phyloP scores from a whole-genome alignment of 345 rosid genomes.

The Bruguiera parviflora region DNA sequence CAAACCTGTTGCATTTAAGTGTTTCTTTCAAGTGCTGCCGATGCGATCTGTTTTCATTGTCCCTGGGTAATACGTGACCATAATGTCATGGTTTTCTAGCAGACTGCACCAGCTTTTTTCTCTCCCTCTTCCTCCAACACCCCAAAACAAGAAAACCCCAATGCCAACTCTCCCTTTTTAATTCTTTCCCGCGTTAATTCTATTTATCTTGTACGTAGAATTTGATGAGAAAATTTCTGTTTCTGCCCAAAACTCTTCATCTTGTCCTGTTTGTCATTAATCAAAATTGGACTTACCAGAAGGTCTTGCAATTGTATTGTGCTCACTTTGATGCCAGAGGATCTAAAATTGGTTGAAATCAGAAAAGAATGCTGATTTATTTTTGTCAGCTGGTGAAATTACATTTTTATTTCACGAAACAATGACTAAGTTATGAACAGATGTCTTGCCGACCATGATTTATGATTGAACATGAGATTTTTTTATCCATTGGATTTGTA shows the following conservation, averaged over 20 bases:
- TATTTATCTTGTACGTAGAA: background rate
- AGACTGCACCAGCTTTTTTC: no score
- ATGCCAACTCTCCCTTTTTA: background rate
- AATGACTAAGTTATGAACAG: background rate
- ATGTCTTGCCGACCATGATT: background rate
- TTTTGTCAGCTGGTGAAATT: no score
- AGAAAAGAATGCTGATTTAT: no score
- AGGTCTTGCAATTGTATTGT: background rate
- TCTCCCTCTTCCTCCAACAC: no score
- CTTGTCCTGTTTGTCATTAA: background rate
- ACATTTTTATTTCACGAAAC: background rate
- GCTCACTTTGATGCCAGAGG: no score
- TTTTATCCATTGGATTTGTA: background rate
- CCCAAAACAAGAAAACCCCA: no score
- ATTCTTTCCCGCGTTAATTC: background rate
- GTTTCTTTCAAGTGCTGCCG: no score
- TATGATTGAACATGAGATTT: background rate
- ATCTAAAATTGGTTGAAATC: no score
- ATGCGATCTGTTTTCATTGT: no score
- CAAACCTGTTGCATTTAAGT: no score
- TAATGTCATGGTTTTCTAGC: no score
- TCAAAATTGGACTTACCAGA: background rate
- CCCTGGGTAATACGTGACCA: no score
- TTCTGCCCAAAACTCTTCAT: background rate
- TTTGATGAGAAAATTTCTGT: background rate